Evolutionary conservation across 2,329 filamentous ascomycete genomes (phyloP).

Genomic region (Trichophyton mentagrophytes): DNA sequence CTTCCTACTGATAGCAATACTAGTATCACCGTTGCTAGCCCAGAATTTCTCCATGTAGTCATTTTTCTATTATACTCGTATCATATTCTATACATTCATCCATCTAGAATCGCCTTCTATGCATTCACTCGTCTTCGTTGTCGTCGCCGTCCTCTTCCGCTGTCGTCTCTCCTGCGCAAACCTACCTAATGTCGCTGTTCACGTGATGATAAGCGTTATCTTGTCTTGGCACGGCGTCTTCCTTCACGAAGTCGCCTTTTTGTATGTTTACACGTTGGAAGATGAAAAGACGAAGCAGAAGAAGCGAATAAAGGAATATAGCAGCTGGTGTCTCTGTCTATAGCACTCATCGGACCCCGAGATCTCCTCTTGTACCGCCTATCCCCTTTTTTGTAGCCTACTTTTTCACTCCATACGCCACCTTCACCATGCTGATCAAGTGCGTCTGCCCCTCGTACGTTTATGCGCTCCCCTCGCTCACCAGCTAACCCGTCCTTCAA

Average conservation of each 20-base stretch:
- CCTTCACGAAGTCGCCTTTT: background rate
- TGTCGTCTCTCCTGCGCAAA: background rate
- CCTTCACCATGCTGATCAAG: constrained; percentile 40
- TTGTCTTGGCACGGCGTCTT: background rate
- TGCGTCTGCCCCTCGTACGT: constrained; percentile 18
- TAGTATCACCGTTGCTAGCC: no score
- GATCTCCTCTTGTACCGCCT: background rate
- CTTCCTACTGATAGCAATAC: no score
- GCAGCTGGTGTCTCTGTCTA: background rate
- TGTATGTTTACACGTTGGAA: background rate
- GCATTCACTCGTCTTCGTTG: background rate
- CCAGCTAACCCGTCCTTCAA: background rate
- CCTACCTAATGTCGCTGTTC: background rate
- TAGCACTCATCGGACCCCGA: background rate
- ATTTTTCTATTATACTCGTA: no score
- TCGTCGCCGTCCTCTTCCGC: background rate
- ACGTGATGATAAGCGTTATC: constrained; percentile 2
- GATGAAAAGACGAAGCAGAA: background rate
- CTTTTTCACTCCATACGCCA: background rate
- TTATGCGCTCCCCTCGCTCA: background rate
- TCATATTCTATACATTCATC: no score
- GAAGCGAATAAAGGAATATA: background rate
- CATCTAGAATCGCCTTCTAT: no score
- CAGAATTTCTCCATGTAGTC: no score
- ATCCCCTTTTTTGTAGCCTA: background rate